These are phyloP conservation scores for Rhododendron williamsianum DNA, from an alignment of 148 eudicot species.

Conservation along the genomic window DNA sequence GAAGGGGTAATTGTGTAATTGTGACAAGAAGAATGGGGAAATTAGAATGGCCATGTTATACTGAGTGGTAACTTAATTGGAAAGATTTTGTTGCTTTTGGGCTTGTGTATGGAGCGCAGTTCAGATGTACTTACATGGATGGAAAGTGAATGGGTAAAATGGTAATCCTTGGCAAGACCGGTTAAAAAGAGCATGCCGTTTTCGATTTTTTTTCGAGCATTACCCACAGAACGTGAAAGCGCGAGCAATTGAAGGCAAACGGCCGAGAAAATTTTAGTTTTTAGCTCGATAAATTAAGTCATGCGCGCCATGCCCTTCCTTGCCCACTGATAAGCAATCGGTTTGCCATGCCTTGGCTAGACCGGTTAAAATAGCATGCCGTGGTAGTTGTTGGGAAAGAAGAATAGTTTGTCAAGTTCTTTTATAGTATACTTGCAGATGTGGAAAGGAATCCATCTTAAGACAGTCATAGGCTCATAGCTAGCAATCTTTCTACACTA, in stretches of 20 bases:
- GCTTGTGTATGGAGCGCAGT: background rate
- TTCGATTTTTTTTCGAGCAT: too few relatives aligned
- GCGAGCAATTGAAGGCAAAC: too few relatives aligned
- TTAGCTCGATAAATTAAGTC: too few relatives aligned
- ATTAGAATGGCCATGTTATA: background rate
- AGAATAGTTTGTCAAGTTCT: background rate
- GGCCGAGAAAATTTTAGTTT: too few relatives aligned
- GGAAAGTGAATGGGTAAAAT: background rate
- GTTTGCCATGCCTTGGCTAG: too few relatives aligned
- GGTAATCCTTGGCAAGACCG: background rate
- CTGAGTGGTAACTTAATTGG: background rate
- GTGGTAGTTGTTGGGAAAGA: background rate
- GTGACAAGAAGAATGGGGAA: background rate
- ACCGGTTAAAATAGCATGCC: too few relatives aligned
- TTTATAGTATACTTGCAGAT: background rate
- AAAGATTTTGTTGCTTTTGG: background rate
- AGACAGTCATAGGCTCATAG: too few relatives aligned
- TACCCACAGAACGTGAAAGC: too few relatives aligned
- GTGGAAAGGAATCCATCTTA: background rate
- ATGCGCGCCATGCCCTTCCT: too few relatives aligned
- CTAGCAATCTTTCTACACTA: background rate
- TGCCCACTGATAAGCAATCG: too few relatives aligned
- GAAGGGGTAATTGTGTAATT: background rate
- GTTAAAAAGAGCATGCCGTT: too few relatives aligned
- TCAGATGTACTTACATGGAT: background rate